Conservation (phyloP, 2,329 filamentous ascomycete genomes). For the Ophiostoma sp. region DNA sequence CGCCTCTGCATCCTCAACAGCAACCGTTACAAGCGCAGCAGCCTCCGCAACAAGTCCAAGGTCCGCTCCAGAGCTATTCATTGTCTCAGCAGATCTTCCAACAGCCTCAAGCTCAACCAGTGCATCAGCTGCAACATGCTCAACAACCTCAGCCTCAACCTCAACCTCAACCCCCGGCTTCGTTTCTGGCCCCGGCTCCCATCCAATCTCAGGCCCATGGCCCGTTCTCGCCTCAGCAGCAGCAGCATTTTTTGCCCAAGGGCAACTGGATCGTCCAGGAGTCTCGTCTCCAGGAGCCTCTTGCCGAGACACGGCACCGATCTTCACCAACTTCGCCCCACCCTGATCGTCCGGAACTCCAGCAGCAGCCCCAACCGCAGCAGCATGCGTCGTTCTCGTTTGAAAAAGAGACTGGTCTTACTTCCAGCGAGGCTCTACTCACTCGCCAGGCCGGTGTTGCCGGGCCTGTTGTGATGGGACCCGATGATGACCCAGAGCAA, state of each 20-base stretch:
- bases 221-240: too few species aligned
- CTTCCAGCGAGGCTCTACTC: constrained; percentile 11
- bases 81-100: not conserved
- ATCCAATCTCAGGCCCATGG: too few species aligned
- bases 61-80: constrained; percentile 14
- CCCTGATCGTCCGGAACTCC: constrained; percentile 16
- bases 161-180: too few species aligned
- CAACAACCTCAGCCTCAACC: too few species aligned
- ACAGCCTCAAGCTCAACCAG: too few species aligned
- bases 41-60: constrained; percentile 9
- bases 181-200: too few species aligned
- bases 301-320: constrained; percentile 13
- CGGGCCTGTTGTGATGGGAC: not conserved
- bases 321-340: not conserved
- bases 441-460: constrained; percentile 12
- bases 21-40: not conserved
- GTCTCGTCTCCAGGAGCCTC: constrained; percentile 13
- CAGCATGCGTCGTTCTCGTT: constrained; percentile 35
- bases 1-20: not conserved
- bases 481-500: not conserved
- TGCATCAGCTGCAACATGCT: too few species aligned
- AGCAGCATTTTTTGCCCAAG: constrained; percentile 12
- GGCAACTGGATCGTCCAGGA: constrained; percentile 14
- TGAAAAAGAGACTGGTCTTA: constrained; percentile 48
- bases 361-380: constrained; percentile 17